These are phyloP conservation scores for Bruguiera sexangula DNA, from an alignment of 345 rosid species.

Conservation along the genomic window DNA sequence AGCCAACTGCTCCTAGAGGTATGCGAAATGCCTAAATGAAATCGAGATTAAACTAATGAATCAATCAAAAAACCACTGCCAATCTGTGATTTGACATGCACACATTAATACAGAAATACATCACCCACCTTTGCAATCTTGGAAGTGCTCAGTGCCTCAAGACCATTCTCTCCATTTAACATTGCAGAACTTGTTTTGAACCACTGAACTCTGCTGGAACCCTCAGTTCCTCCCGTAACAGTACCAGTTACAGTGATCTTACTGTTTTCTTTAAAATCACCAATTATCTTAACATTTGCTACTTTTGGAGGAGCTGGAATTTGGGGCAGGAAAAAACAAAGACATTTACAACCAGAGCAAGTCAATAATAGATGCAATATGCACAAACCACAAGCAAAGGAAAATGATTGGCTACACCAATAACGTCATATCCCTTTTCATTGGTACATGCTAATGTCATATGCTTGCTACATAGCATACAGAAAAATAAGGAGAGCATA, in stretches of 20 bases:
- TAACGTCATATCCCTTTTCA: neutral
- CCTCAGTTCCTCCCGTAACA: conserved; percentile 91
- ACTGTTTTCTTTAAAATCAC: conserved; percentile 82
- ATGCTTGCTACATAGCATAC: no score
- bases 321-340: neutral
- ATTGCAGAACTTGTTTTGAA: conserved; percentile 58
- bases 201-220: conserved; percentile 97
- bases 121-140: conserved; percentile 78
- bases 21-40: conserved; percentile 75
- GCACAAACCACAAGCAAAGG: no score
- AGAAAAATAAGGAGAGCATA: neutral
- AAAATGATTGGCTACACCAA: neutral
- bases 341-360: conserved; percentile 12
- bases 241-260: conserved; percentile 73
- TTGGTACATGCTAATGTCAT: no score
- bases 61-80: conserved; percentile 1
- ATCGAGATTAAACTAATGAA: conserved; percentile 19
- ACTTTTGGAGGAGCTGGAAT: conserved; percentile 94
- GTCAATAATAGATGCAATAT: conserved; percentile 4
- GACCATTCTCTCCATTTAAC: conserved; percentile 54
- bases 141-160: conserved; percentile 80
- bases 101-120: neutral
- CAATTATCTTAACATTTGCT: conserved; percentile 73
- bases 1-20: conserved; percentile 92
- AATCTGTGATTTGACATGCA: conserved; percentile 4